Evolutionary conservation across 73 alveolate genomes (phyloP).

Genomic region (Diophrys appendiculata): DNA sequence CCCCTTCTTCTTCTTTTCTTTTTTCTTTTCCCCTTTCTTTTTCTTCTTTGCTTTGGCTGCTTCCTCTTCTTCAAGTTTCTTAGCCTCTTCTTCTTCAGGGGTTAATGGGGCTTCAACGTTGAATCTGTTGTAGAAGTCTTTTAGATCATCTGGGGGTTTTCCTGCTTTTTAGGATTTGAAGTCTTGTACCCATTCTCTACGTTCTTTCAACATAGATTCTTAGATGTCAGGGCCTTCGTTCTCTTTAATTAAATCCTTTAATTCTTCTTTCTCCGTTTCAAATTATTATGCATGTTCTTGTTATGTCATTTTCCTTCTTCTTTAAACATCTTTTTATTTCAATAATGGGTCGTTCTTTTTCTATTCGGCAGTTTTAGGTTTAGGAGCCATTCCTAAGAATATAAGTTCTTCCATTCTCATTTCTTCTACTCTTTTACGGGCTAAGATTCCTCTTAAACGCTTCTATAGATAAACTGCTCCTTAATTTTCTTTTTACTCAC

Average conservation of each 20-base stretch:
- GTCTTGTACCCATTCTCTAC: constrained; percentile 83
- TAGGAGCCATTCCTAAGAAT: constrained; percentile 81
- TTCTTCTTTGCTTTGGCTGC: constrained; percentile 78
- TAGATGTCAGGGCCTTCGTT: constrained; percentile 89
- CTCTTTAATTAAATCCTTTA: constrained; percentile 70
- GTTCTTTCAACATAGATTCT: constrained; percentile 78
- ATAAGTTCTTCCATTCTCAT: constrained; percentile 80
- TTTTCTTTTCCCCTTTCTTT: constrained; percentile 74
- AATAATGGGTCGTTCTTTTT: constrained; percentile 58
- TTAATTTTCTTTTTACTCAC: constrained; percentile 66
- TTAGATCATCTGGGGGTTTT: constrained; percentile 50
- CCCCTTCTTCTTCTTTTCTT: constrained; percentile 72
- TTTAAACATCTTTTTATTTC: constrained; percentile 51
- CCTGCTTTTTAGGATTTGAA: constrained; percentile 64
- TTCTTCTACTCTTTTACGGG: constrained; percentile 74
- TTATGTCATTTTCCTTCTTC: constrained; percentile 62
- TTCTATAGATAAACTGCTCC: constrained; percentile 70
- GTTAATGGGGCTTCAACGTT: constrained; percentile 58
- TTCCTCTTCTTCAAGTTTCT: constrained; percentile 78
- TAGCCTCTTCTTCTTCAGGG: constrained; percentile 75
- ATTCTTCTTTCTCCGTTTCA: constrained; percentile 67
- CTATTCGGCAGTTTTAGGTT: constrained; percentile 56
- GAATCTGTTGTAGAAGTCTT: constrained; percentile 59
- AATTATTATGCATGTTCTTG: constrained; percentile 59
- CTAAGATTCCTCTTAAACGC: constrained; percentile 80